Evolutionary conservation across 805 yeast genomes (phyloP), one percentile per base, ranked within the genome.

Genomic region (Ogataea angusta): DNA sequence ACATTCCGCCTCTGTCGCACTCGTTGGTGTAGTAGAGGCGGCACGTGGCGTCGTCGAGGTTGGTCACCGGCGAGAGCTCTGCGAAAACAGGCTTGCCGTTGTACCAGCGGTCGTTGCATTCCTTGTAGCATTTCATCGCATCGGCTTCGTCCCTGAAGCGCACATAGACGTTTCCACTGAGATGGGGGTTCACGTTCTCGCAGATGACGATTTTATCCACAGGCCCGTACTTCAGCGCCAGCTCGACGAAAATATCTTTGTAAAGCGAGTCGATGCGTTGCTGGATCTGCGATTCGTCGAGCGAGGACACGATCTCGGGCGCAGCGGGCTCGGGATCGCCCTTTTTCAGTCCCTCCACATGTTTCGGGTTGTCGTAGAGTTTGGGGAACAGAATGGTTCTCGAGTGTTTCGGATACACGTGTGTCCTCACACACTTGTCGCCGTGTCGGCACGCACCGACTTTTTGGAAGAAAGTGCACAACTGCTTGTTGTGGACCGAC

Each of bases 391-490:
- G 66, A 1, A 89, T 70, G 0, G 91, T 82, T 40, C 70, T 68
- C 1, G 95, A 83, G 29, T 68, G 61, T 6, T 68, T 60, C 2
- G 96, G 96, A 51, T 74, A 74, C 15, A 74, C 68, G 60, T 89
- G 90, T 42, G 72, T 73, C 53, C 91, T 69, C 7, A 88, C 80
- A 54, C 98, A 90, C 52, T 82, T 82, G 43, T 82, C 89, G 0
- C 96, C 96, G 60, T 90, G 96, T 45, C 96, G 72, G 55, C 98
- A 90, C 0, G 96, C 95, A 0, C 98, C 98, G 22, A 88, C 85
- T 58, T 83, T 86, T 47, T 73, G 69, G 57, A 80, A 88, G 57
- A 89, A 89, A 2, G 53, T 38, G 40, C 64, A 53, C 13, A 46
- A 14, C 27, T 47, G 49, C 38, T 45, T 48, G 25, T 45, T 35